Conservation (phyloP, 306 rosid species). For the Prunus campanulata region DNA sequence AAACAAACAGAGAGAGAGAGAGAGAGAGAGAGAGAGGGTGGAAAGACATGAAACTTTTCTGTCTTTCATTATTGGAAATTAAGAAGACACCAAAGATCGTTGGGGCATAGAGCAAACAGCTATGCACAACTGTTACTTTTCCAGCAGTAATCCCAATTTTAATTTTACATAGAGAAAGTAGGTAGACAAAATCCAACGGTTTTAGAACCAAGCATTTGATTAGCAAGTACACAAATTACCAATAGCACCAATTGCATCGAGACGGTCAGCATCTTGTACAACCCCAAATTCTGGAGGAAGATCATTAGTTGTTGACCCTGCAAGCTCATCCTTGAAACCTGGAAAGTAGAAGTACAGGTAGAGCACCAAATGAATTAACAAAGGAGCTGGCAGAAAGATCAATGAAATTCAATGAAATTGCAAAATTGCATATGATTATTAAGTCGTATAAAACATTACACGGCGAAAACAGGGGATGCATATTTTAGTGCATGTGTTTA, state of each 20-base stretch:
- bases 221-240: slow-evolving; percentile 43
- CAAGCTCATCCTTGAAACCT: slow-evolving; percentile 89
- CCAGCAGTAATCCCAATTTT: not conserved
- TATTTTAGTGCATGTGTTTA: not conserved
- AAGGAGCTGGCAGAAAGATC: not conserved
- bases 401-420: not conserved
- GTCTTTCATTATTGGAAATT: not conserved
- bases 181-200: not conserved
- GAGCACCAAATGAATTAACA: not conserved
- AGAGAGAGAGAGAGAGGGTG: not conserved
- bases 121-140: not conserved
- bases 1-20: not conserved
- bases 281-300: slow-evolving; percentile 69
- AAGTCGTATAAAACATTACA: not conserved
- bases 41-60: not conserved
- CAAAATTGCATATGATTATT: not conserved
- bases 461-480: not conserved
- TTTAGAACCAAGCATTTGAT: not conserved
- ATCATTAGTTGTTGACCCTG: slow-evolving; percentile 43
- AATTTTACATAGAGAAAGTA: not conserved
- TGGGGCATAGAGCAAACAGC: not conserved
- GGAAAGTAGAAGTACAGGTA: slow-evolving; percentile 20
- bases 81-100: not conserved
- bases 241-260: slow-evolving; percentile 96
- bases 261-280: slow-evolving; percentile 95